Evolutionary conservation across 2,329 filamentous ascomycete species (phyloP).

Genomic region (Colletotrichum sp.): DNA sequence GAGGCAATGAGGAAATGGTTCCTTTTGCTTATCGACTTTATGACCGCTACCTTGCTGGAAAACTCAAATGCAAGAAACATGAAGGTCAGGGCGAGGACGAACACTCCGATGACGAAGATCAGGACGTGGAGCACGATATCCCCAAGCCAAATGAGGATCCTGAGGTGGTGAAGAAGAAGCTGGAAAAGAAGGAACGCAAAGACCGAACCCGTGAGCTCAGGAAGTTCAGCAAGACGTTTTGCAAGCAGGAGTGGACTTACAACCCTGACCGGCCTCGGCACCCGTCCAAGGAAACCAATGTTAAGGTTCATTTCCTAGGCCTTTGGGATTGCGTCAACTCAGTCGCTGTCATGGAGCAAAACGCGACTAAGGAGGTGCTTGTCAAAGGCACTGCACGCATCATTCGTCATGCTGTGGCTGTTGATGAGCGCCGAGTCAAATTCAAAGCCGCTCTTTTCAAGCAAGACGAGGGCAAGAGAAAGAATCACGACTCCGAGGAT

Average conservation of each 20-base stretch:
- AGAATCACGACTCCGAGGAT: conserved; percentile 35
- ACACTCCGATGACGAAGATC: not conserved
- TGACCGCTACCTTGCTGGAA: conserved; percentile 41
- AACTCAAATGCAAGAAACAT: conserved; percentile 32
- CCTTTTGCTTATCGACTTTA: conserved; percentile 51
- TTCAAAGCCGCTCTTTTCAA: conserved; percentile 56
- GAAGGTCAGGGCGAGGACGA: conserved; percentile 12
- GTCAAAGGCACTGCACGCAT: conserved; percentile 23
- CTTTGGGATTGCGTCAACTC: conserved; percentile 55
- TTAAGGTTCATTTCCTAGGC: too few relatives aligned
- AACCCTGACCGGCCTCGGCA: too few relatives aligned
- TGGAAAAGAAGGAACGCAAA: not conserved
- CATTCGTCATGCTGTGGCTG: conserved; percentile 56
- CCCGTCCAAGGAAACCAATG: too few relatives aligned
- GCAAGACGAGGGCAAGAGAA: conserved; percentile 36
- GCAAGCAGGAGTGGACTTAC: too few relatives aligned
- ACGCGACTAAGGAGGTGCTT: not conserved
- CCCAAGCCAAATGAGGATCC: too few relatives aligned
- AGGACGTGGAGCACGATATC: too few relatives aligned
- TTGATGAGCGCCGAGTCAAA: conserved; percentile 59
- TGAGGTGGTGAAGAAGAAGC: conserved; percentile 15
- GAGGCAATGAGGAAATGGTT: conserved; percentile 59
- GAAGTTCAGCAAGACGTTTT: conserved; percentile 46
- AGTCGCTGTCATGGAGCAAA: conserved; percentile 42
- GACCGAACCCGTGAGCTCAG: conserved; percentile 36